Percentiles rank a stretch among this genome's conserved stretches.
These are phyloP conservation scores for Pyronema omphalodes DNA, from an alignment of 495 filamentous ascomycete genomes.

Conservation along the genomic window DNA sequence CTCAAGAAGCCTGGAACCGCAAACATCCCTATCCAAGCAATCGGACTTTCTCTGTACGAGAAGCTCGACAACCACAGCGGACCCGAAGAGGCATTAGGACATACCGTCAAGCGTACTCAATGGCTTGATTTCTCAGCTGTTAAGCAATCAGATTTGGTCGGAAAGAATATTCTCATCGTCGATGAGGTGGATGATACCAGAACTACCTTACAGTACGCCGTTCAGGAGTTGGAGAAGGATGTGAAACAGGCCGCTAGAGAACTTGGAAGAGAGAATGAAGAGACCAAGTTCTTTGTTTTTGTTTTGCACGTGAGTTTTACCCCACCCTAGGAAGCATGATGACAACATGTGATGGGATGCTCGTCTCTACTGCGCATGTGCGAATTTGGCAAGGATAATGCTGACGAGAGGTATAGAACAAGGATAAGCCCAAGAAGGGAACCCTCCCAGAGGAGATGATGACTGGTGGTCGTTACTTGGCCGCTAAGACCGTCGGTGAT, in stretches of 20 bases:
- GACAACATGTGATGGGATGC: too few species aligned
- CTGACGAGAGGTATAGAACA: constrained; percentile 43
- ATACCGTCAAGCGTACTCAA: constrained; percentile 91
- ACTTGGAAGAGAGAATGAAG: constrained; percentile 45
- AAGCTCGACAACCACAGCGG: constrained; percentile 40
- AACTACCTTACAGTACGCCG: constrained; percentile 92
- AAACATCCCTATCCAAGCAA: constrained; percentile 99
- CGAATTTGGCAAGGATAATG: too few species aligned
- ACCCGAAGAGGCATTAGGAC: constrained; percentile 46
- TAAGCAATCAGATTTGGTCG: constrained; percentile 72
- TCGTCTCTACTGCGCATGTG: neutral
- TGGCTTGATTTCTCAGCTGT: constrained; percentile 86
- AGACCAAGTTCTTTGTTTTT: constrained; percentile 81
- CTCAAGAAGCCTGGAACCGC: constrained; percentile 71
- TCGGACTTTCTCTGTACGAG: constrained; percentile 95
- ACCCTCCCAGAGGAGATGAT: constrained; percentile 64
- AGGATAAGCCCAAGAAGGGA: constrained; percentile 91
- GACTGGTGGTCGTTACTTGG: constrained; percentile 55
- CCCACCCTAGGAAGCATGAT: neutral
- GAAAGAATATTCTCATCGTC: constrained; percentile 94
- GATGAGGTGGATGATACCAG: constrained; percentile 98
- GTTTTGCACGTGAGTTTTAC: constrained; percentile 69
- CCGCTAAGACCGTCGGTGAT: constrained; percentile 71
- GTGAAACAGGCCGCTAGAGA: constrained; percentile 63
- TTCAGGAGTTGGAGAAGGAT: constrained; percentile 89